phyloP scores from a whole-genome alignment of 306 rosid species.

The Cicer yamashitae region DNA sequence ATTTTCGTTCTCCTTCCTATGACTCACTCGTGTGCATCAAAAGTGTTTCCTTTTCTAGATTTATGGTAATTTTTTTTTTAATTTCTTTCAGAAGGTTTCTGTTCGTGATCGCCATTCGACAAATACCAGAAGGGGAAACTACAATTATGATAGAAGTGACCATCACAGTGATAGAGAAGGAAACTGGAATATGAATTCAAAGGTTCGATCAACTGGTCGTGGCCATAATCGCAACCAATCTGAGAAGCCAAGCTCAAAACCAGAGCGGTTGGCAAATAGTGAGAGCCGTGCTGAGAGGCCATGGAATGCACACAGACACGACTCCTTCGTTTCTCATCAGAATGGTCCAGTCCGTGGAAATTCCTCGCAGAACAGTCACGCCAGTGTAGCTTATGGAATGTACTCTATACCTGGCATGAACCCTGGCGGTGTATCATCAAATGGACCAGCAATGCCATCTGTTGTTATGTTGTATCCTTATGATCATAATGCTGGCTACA shows the following conservation, averaged over 20 bases:
- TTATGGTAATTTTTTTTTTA: neutral
- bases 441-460: slow-evolving; percentile 78
- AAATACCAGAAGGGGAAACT: slow-evolving; percentile 75
- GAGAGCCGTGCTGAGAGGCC: slow-evolving; percentile 82
- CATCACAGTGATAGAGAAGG: slow-evolving; percentile 90
- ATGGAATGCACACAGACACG: slow-evolving; percentile 83
- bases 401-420: slow-evolving; percentile 77
- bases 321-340: slow-evolving; percentile 60
- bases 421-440: slow-evolving; percentile 69
- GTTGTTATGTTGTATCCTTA: slow-evolving; percentile 89
- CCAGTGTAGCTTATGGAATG: slow-evolving; percentile 79
- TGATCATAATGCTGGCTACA: slow-evolving; percentile 67
- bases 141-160: slow-evolving; percentile 75
- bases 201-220: slow-evolving; percentile 74
- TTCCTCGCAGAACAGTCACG: slow-evolving; percentile 60
- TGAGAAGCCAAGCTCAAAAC: slow-evolving; percentile 69
- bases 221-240: slow-evolving; percentile 71
- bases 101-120: slow-evolving; percentile 76
- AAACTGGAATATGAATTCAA: slow-evolving; percentile 78
- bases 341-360: slow-evolving; percentile 82
- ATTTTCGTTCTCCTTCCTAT: neutral
- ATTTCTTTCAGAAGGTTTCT: slow-evolving; percentile 73
- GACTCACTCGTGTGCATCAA: neutral
- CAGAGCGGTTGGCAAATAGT: slow-evolving; percentile 65
- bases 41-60: slow-evolving; percentile 25